Percentiles rank a stretch among this genome's conserved stretches.
Evolutionary conservation across 129 eudicot genomes (phyloP).

Genomic region (Dittrichia graveolens): DNA sequence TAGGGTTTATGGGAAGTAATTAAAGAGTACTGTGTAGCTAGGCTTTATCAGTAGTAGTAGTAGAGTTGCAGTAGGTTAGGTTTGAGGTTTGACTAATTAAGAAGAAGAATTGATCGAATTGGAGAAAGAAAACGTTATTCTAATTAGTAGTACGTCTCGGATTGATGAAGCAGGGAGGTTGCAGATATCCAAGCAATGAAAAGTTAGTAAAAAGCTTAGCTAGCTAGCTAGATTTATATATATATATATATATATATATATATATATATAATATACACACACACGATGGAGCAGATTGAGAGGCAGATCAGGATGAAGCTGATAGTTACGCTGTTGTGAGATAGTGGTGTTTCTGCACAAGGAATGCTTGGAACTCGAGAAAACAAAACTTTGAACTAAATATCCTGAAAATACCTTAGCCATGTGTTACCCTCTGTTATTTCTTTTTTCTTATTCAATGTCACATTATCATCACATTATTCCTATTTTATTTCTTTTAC

Average conservation of each 20-base stretch:
- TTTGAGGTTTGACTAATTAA: constrained; percentile 40
- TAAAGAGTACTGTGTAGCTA: neutral
- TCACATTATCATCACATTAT: too few relatives aligned
- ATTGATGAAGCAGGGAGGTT: constrained; percentile 13
- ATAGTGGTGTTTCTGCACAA: constrained; percentile 15
- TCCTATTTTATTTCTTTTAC: too few relatives aligned
- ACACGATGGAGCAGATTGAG: constrained; percentile 27
- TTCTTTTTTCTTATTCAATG: too few relatives aligned
- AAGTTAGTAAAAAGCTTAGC: constrained; percentile 34
- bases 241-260: too few relatives aligned
- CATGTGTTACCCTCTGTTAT: too few relatives aligned
- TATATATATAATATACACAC: neutral
- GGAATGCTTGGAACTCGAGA: constrained; percentile 55
- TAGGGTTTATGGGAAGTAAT: too few relatives aligned
- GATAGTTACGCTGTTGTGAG: constrained; percentile 28
- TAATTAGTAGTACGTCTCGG: neutral
- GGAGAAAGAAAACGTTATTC: constrained; percentile 30
- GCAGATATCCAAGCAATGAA: constrained; percentile 30
- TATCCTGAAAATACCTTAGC: neutral
- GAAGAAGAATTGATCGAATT: neutral
- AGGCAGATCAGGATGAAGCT: constrained; percentile 30
- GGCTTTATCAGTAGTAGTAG: constrained; percentile 32
- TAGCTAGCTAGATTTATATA: too few relatives aligned
- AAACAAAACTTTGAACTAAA: constrained; percentile 41
- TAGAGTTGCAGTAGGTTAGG: constrained; percentile 34